phyloP scores from a whole-genome alignment of 768 basidiomycete genomes.

The Mycena pura region DNA sequence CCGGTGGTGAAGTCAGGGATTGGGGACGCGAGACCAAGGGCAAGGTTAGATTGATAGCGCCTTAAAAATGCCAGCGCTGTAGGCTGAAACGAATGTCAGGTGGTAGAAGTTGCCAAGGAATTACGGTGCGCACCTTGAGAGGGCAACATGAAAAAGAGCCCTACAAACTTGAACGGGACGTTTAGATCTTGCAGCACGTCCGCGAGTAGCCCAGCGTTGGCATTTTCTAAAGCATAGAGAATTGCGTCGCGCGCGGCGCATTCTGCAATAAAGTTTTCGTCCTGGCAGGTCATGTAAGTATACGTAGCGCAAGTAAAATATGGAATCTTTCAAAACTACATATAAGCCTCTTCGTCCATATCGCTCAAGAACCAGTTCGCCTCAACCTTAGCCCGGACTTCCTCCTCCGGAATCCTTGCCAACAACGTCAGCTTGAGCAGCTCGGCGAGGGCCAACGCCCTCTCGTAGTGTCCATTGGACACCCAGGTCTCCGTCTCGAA shows the following conservation, averaged over 20 bases:
- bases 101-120: too few relatives aligned
- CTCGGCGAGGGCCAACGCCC: conserved; percentile 41
- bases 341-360: conserved; percentile 58
- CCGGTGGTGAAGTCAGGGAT: too few relatives aligned
- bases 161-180: neutral
- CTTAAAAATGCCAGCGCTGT: too few relatives aligned
- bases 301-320: too few relatives aligned
- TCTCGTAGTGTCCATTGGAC: conserved; percentile 46
- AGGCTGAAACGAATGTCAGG: too few relatives aligned
- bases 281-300: too few relatives aligned
- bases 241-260: neutral
- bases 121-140: too few relatives aligned
- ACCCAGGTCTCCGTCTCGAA: conserved; percentile 52
- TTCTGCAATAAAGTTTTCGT: too few relatives aligned
- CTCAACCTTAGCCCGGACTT: conserved; percentile 44
- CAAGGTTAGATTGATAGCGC: too few relatives aligned
- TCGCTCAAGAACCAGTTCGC: conserved; percentile 55
- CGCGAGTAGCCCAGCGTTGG: neutral
- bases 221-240: neutral
- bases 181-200: neutral
- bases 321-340: too few relatives aligned
- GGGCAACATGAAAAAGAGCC: neutral
- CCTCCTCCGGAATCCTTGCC: conserved; percentile 39
- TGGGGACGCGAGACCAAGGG: too few relatives aligned
- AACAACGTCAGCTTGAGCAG: conserved; percentile 42